A percentile compares a stretch with the other conserved stretches of the same genome.
These are phyloP conservation scores for Heterobasidion parviporum DNA, from an alignment of 1,284 basidiomycete genomes.

Conservation along the genomic window DNA sequence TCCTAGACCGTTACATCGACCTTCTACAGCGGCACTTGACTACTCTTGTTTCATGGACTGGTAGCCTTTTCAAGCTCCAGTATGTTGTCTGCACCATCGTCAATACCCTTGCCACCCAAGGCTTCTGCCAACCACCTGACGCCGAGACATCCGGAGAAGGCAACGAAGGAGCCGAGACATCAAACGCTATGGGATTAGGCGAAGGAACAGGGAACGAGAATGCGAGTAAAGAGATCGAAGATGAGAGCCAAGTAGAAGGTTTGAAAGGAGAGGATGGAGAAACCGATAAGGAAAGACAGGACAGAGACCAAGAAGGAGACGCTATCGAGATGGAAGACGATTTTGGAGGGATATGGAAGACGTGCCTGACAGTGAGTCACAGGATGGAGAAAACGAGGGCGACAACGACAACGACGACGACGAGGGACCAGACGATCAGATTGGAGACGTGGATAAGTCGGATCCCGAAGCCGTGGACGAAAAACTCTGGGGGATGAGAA, in stretches of 20 bases:
- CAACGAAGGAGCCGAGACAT: constrained; percentile 43
- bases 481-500: constrained; percentile 91
- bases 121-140: constrained; percentile 89
- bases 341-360: constrained; percentile 82
- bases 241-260: constrained; percentile 95
- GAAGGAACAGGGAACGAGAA: constrained; percentile 81
- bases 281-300: constrained; percentile 38
- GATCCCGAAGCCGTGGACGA: constrained; percentile 90
- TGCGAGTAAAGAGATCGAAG: constrained; percentile 88
- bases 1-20: constrained; percentile 51
- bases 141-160: constrained; percentile 40
- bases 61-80: constrained; percentile 78
- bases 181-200: constrained; percentile 80
- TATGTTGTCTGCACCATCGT: constrained; percentile 74
- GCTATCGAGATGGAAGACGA: constrained; percentile 73
- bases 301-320: constrained; percentile 59
- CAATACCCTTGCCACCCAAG: constrained; percentile 71
- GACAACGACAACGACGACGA: constrained; percentile 53
- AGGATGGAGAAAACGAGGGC: constrained; percentile 38
- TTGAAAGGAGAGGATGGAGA: constrained; percentile 69
- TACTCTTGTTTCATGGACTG: constrained; percentile 59
- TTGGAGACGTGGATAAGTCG: constrained; percentile 80
- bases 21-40: constrained; percentile 48
- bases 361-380: constrained; percentile 48
- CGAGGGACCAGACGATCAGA: constrained; percentile 66